These are phyloP conservation scores for Cyclotella cryptica DNA, from an alignment of 108 stramenopile species.

Conservation along the genomic window DNA sequence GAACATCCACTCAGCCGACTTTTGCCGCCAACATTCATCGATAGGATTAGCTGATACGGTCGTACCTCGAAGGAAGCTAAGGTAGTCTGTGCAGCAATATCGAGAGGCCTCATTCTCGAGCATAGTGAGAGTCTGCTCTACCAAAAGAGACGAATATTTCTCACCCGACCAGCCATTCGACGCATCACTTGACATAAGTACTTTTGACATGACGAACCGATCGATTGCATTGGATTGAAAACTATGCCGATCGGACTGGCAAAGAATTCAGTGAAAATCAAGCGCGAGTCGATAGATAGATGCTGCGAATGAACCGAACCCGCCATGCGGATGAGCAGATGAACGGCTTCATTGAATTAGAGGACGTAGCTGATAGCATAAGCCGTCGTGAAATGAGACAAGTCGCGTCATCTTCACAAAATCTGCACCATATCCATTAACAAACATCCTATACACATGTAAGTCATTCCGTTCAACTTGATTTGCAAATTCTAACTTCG, in stretches of 20 bases:
- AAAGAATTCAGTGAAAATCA: too few relatives aligned
- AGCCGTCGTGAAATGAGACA: neutral
- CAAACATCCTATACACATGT: neutral
- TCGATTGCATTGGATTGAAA: neutral
- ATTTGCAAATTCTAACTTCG: neutral
- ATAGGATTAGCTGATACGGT: slow-evolving; percentile 5
- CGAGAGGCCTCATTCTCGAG: slow-evolving; percentile 18
- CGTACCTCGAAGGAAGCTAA: neutral
- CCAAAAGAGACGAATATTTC: slow-evolving; percentile 12
- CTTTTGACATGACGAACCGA: neutral
- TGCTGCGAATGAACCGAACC: neutral
- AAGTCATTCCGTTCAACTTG: neutral
- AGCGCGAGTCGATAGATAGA: too few relatives aligned
- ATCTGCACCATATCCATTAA: neutral
- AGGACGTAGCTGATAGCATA: neutral
- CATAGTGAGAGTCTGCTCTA: slow-evolving; percentile 26
- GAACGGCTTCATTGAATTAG: slow-evolving; percentile 10
- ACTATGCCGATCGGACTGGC: neutral
- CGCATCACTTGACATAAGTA: too few relatives aligned
- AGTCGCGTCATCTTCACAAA: neutral
- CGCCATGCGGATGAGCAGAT: slow-evolving; percentile 1
- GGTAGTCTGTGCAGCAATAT: slow-evolving; percentile 19
- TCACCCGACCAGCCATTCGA: slow-evolving; percentile 20
- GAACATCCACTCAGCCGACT: slow-evolving; percentile 54
- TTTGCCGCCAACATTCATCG: slow-evolving; percentile 47